phyloP scores from a whole-genome alignment of 2,329 filamentous ascomycete species.

The Neonectria neomacrospora region DNA sequence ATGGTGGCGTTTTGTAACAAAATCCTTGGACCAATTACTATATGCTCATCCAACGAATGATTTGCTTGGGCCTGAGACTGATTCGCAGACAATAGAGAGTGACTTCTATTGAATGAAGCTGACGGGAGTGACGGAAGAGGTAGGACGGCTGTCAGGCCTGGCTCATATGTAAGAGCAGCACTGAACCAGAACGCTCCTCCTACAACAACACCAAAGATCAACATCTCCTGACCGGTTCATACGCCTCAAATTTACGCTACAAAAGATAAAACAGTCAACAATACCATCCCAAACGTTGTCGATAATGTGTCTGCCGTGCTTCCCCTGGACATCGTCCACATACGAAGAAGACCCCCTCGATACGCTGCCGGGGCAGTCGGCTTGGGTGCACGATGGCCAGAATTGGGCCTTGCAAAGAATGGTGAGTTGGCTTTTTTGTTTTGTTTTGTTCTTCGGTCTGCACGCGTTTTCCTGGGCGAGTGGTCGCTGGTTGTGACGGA shows the following conservation, averaged over 20 bases:
- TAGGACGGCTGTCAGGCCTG: not conserved
- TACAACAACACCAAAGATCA: constrained; percentile 6
- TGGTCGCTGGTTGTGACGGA: not conserved
- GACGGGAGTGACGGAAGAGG: not conserved
- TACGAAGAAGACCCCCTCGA: constrained; percentile 56
- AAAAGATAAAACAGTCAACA: not conserved
- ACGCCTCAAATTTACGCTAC: not conserved
- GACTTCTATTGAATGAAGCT: not conserved
- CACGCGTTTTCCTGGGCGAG: not conserved
- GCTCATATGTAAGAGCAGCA: not conserved
- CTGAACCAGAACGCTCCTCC: constrained; percentile 1
- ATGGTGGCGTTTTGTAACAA: not conserved
- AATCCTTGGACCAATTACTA: not conserved
- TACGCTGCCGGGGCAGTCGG: constrained; percentile 52
- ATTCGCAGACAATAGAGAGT: not conserved
- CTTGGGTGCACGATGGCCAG: constrained; percentile 54
- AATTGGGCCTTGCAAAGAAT: constrained; percentile 52
- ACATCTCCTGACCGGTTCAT: not conserved
- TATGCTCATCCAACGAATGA: not conserved
- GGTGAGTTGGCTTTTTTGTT: constrained; percentile 48
- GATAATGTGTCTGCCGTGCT: constrained; percentile 65
- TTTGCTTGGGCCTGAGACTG: not conserved
- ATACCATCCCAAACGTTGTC: not conserved
- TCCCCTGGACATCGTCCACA: constrained; percentile 62
- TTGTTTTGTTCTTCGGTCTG: constrained; percentile 6